phyloP scores from a whole-genome alignment of 345 rosid genomes.

The Iberis pinnata region DNA sequence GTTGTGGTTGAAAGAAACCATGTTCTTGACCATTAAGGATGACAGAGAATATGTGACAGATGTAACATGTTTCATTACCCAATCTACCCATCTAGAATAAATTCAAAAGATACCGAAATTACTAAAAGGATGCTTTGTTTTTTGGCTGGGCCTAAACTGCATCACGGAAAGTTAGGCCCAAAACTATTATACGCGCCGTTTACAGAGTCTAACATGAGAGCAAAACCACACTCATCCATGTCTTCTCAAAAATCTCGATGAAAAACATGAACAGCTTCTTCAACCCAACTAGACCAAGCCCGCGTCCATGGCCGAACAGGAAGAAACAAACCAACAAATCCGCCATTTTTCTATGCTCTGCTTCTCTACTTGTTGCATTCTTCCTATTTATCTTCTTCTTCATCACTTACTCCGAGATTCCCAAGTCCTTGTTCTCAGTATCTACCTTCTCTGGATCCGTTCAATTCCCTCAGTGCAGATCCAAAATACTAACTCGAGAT shows the following conservation, averaged over 20 bases:
- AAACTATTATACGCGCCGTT: not conserved
- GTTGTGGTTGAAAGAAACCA: too few species aligned
- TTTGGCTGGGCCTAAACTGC: too few species aligned
- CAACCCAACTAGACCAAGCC: conserved; percentile 26
- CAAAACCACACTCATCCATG: not conserved
- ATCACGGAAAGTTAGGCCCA: too few species aligned
- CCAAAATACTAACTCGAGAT: conserved; percentile 18
- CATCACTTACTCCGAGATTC: conserved; percentile 36
- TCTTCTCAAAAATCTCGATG: not conserved
- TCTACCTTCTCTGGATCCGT: conserved; percentile 34
- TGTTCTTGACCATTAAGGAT: too few species aligned
- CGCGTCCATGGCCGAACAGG: conserved; percentile 34
- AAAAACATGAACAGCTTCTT: conserved; percentile 35
- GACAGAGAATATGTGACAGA: too few species aligned
- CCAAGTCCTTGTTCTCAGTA: conserved; percentile 38
- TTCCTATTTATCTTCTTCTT: conserved; percentile 31
- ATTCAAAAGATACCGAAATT: too few species aligned
- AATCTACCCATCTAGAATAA: too few species aligned
- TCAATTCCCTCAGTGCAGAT: conserved; percentile 40
- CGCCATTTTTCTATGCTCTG: conserved; percentile 32
- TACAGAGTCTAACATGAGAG: not conserved
- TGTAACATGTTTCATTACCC: too few species aligned
- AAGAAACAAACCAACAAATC: conserved; percentile 35
- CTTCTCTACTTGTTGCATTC: conserved; percentile 20
- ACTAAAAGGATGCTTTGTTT: too few species aligned